These are phyloP conservation scores for Talaromyces thailandensis DNA, from an alignment of 495 filamentous ascomycete species.

Conservation along the genomic window DNA sequence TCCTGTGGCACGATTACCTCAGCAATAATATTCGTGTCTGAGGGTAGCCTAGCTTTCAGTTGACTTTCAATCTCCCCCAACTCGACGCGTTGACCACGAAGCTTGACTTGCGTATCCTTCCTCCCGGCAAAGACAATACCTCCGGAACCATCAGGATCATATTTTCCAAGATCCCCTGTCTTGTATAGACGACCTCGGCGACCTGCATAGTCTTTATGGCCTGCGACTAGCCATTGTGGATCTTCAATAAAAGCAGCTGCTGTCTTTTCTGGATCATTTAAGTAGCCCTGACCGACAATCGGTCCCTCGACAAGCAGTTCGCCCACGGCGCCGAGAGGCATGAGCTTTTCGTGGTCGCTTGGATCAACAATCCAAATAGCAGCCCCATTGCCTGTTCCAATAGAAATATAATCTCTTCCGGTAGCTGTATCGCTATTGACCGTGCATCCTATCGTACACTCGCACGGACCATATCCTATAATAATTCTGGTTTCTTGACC, in stretches of 20 bases:
- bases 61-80: constrained; percentile 45
- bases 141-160: constrained; percentile 41
- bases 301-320: constrained; percentile 49
- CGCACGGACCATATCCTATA: constrained; percentile 43
- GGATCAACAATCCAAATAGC: constrained; percentile 41
- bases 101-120: constrained; percentile 55
- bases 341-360: constrained; percentile 31
- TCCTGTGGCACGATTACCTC: constrained; percentile 29
- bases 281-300: constrained; percentile 41
- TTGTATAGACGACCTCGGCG: constrained; percentile 34
- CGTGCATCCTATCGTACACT: constrained; percentile 39
- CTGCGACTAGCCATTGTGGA: constrained; percentile 37
- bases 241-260: constrained; percentile 35
- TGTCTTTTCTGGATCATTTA: constrained; percentile 39
- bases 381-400: constrained; percentile 3
- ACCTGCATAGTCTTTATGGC: constrained; percentile 24
- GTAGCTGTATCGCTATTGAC: constrained; percentile 33
- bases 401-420: constrained; percentile 13
- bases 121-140: constrained; percentile 49
- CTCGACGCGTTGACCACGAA: constrained; percentile 55
- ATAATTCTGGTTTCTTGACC: constrained; percentile 30
- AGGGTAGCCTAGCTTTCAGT: constrained; percentile 20
- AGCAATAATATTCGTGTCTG: constrained; percentile 23
- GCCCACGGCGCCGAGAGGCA: constrained; percentile 42
- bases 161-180: constrained; percentile 44